These are phyloP conservation scores for Piromyces finnis DNA, from an alignment of 192 early-diverging fungal genomes.

Conservation along the genomic window DNA sequence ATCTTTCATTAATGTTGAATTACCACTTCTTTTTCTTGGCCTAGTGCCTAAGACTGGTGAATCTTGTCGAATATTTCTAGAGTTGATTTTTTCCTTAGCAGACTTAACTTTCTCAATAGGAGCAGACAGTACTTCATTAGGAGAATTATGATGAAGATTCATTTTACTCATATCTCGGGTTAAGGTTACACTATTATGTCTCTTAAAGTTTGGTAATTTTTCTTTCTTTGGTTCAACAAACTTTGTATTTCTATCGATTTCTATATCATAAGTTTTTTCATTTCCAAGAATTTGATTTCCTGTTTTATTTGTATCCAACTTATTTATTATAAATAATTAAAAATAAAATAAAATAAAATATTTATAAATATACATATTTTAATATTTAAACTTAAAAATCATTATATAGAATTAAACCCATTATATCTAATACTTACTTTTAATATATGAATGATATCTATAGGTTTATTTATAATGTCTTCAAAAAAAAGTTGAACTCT, in stretches of 20 bases:
- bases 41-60: background rate
- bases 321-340: background rate
- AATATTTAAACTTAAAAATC: too few relatives aligned
- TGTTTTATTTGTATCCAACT: slow-evolving; percentile 52
- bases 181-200: background rate
- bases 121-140: background rate
- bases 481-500: slow-evolving; percentile 63
- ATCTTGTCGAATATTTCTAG: background rate
- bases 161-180: background rate
- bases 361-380: slow-evolving; percentile 2
- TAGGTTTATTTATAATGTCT: slow-evolving; percentile 65
- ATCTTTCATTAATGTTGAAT: background rate
- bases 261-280: slow-evolving; percentile 60
- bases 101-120: background rate
- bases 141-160: background rate
- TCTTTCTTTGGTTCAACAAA: slow-evolving; percentile 16
- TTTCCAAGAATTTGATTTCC: slow-evolving; percentile 51
- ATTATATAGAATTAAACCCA: too few relatives aligned
- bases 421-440: slow-evolving; percentile 36
- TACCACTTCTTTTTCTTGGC: background rate
- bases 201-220: background rate
- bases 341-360: background rate
- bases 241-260: slow-evolving; percentile 63
- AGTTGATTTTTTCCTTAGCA: background rate
- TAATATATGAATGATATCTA: slow-evolving; percentile 64